Evolutionary conservation across 1,284 basidiomycete genomes (phyloP).

Genomic region (Fereydounia khargensis): DNA sequence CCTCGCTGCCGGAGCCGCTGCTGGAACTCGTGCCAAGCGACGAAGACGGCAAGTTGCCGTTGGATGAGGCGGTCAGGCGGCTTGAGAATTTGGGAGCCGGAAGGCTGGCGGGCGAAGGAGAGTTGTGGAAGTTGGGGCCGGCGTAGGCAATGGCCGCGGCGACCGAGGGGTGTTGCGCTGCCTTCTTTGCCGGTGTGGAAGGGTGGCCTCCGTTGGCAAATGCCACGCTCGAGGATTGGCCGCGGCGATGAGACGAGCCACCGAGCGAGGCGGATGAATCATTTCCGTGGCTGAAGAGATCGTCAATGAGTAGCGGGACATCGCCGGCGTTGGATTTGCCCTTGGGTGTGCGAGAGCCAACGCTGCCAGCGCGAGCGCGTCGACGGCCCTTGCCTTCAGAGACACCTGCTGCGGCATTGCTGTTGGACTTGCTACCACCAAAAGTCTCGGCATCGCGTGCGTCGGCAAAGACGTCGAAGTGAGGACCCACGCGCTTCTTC

Average conservation of each 20-base stretch:
- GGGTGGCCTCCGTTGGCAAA: background rate
- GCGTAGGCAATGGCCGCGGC: conserved; percentile 40
- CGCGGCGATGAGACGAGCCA: too few relatives aligned
- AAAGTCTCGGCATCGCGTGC: conserved; percentile 41
- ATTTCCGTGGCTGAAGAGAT: conserved; percentile 31
- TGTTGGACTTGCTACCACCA: conserved; percentile 15
- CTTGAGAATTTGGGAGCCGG: conserved; percentile 44
- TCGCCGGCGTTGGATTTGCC: conserved; percentile 14
- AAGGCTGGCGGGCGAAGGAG: conserved; percentile 46
- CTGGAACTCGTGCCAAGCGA: conserved; percentile 15
- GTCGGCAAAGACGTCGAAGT: conserved; percentile 46
- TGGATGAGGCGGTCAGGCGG: conserved; percentile 20
- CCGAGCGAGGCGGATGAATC: too few relatives aligned
- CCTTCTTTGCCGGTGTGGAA: conserved; percentile 30
- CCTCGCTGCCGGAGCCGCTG: conserved; percentile 24
- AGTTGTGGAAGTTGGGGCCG: conserved; percentile 51
- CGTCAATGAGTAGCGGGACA: conserved; percentile 28
- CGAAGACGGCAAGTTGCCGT: conserved; percentile 3
- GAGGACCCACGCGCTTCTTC: conserved; percentile 35
- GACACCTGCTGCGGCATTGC: conserved; percentile 1
- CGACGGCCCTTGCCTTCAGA: conserved; percentile 14
- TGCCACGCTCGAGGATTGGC: background rate
- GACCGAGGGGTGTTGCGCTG: conserved; percentile 16
- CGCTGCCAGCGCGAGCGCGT: conserved; percentile 19
- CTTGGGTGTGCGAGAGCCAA: conserved; percentile 16